Evolutionary conservation across 2,329 filamentous ascomycete species (phyloP), one percentile per base, ranked within the genome.

Genomic region (Mariannaea sp.): DNA sequence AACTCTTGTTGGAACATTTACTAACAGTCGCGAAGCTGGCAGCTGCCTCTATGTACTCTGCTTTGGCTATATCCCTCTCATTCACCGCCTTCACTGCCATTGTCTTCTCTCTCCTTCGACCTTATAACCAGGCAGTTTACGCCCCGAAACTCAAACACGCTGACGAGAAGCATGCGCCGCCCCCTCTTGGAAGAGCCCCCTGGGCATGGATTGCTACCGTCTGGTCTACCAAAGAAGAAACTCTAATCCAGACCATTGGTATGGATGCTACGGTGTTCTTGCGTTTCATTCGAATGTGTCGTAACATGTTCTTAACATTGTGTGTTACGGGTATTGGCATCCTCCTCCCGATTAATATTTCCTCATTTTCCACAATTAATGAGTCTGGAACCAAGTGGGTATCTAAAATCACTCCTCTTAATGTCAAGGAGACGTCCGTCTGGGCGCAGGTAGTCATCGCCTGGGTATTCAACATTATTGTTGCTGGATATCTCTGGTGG

Each of bases 81-180:
- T 77, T 94, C 67, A 90, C 91, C 7, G 67, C 82, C 58, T 78
- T 86, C 62, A 86, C 96, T 63, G 86, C 90, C 57, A 70, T 96
- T 53, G 75, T 86, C 60, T 99, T 97, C 80, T 96, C 91, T 58
- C 77, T 97, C 65, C 79, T 97, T 49, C 89, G 94, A 56, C 94
- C 94, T 5, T 92, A 92, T 73, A 93, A 97, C 72, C 88, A 87
- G 50, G 83, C 93, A 63, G 90, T 99, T 41, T 99, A 99, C 74
- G 92, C 94, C 3, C 94, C 94, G 33, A 93, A 95, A 70, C 80
- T 95, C 42, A 96, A 96, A 71, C 88, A 97, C 77, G 89, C 91
- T 69, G 93, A 97, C 71, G 86, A 91, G 62, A 91, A 88, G 72
- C 92, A 96, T 75, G 84, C 89, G 8, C 94, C 93, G 14, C 94